Evolutionary conservation across 1,139 yeast species (phyloP).

Genomic region (Meyerozyma sp.): DNA sequence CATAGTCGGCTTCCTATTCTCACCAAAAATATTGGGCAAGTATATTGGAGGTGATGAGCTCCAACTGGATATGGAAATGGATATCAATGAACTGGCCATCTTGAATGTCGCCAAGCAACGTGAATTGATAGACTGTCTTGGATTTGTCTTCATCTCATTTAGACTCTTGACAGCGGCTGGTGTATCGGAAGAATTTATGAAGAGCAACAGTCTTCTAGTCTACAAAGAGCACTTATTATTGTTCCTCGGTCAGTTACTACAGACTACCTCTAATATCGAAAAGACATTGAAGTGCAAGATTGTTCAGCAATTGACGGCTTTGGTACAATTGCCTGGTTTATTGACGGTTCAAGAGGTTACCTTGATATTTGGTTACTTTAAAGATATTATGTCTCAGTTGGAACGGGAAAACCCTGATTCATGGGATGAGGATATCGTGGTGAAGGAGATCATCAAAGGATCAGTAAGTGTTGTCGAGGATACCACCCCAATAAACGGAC

Average conservation of each 20-base stretch:
- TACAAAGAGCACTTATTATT: slow-evolving; percentile 66
- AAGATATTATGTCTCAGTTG: slow-evolving; percentile 48
- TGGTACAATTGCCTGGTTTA: slow-evolving; percentile 43
- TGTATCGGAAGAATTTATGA: slow-evolving; percentile 19
- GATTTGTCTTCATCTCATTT: slow-evolving; percentile 42
- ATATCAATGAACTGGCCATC: slow-evolving; percentile 22
- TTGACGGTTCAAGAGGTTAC: slow-evolving; percentile 52
- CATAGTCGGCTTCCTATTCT: slow-evolving; percentile 34
- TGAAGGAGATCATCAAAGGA: slow-evolving; percentile 41
- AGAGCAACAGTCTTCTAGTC: slow-evolving; percentile 22
- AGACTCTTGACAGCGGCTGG: slow-evolving; percentile 8
- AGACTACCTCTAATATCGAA: slow-evolving; percentile 61
- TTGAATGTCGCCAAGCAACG: slow-evolving; percentile 54
- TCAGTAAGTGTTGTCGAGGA: slow-evolving; percentile 42
- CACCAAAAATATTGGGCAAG: slow-evolving; percentile 34
- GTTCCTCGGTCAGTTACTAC: slow-evolving; percentile 59
- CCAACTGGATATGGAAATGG: slow-evolving; percentile 8
- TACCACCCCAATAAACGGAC: slow-evolving; percentile 7
- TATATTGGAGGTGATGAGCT: slow-evolving; percentile 18
- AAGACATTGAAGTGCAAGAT: slow-evolving; percentile 64
- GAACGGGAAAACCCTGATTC: slow-evolving; percentile 30
- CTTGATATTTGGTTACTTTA: slow-evolving; percentile 61
- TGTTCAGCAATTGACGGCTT: slow-evolving; percentile 55
- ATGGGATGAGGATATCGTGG: slow-evolving; percentile 27
- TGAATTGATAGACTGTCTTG: slow-evolving; percentile 53